Evolutionary conservation across 805 yeast genomes (phyloP), one percentile per base, ranked within the genome.

Genomic region (Hanseniaspora jakobsenii): DNA sequence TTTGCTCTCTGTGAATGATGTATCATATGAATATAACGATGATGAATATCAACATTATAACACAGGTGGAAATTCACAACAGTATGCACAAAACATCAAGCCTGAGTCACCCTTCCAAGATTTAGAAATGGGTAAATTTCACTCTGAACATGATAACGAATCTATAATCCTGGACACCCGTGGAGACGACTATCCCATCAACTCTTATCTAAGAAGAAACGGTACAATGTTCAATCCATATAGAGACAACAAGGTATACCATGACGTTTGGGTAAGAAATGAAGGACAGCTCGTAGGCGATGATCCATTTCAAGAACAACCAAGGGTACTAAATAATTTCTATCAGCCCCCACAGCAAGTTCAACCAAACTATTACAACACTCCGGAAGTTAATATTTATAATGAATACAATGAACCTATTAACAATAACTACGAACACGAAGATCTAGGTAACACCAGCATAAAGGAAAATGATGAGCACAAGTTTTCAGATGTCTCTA

Each of bases 201-300:
- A 57, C 39, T 56, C 65, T 7, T 61, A 56, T 46, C 34, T 60
- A 23, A 60, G 55, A 35, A 57, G 53, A 36, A 51, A 60, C 35
- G 64, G 63, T 31, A 60, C 59, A 24, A 59, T 61, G 61, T 58
- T 58, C 3, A 60, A 61, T 48, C 65, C 65, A 8, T 61, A 60
- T 43, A 49, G 44, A 35, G 48, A 44, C n/a, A 44, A 44, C 31
- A 44, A 39, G 22, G 27, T 19, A 8, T 44, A 38, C 22, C 44
- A 44, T 23, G 48, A 44, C 17, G 44, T 44, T 7, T 44, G 48
- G 48, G 24, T 35, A 17, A 32, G 48, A 44, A 27, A 38, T 13
- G 44, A 38, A 12, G 44, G 43, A 2, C 29, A 34, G 9, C 12
- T 16, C 3, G 16, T 32, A 17, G 31, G 21, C 2, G 32, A 28